Evolutionary conservation across 352 stramenopile species (phyloP).

Genomic region (Pythium aquatile): DNA sequence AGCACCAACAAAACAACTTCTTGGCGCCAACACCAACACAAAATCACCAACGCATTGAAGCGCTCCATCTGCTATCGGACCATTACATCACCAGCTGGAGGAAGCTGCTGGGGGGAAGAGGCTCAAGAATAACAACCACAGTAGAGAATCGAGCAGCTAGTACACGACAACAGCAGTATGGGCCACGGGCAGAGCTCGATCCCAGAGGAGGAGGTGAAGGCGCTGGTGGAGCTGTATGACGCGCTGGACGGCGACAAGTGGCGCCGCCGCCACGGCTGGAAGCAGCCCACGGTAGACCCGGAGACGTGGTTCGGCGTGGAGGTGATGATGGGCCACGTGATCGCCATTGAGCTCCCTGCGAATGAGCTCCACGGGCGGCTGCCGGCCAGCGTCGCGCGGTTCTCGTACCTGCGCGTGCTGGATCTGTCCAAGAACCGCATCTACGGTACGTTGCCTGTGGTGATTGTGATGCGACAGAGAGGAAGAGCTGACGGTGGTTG

Average conservation of each 20-base stretch:
- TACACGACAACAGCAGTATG: constrained; percentile 32
- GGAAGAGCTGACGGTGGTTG: background rate
- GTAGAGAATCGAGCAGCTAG: background rate
- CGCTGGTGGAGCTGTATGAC: constrained; percentile 73
- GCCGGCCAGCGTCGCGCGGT: constrained; percentile 41
- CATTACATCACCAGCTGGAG: constrained; percentile 1
- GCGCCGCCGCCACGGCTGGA: constrained; percentile 76
- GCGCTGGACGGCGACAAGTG: constrained; percentile 66
- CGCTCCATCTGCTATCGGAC: background rate
- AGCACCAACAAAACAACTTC: constrained; percentile 1
- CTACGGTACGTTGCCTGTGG: constrained; percentile 27
- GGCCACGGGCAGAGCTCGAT: constrained; percentile 82
- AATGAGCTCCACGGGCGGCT: constrained; percentile 53
- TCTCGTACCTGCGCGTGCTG: constrained; percentile 69
- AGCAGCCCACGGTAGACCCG: constrained; percentile 63
- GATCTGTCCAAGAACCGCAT: constrained; percentile 85
- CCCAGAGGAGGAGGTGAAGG: constrained; percentile 55
- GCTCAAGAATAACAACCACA: background rate
- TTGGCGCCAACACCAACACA: constrained; percentile 3
- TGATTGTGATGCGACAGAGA: background rate
- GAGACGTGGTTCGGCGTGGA: constrained; percentile 82
- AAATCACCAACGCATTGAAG: background rate
- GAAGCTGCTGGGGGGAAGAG: background rate
- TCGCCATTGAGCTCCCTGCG: constrained; percentile 66
- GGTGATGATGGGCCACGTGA: constrained; percentile 67